phyloP scores from a whole-genome alignment of 148 eudicot genomes.

The Pouteria glomerata region DNA sequence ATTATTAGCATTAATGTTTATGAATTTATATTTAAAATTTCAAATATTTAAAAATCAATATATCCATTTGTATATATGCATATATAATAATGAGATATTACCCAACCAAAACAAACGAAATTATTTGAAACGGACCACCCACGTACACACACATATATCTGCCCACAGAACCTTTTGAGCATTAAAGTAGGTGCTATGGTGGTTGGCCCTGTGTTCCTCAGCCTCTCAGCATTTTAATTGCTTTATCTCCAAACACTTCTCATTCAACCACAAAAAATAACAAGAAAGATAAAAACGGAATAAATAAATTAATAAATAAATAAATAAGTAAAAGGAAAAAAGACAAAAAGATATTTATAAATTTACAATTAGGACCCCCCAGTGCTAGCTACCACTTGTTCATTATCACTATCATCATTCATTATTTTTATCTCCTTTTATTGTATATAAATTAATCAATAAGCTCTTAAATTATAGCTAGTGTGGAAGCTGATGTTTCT shows the following conservation, averaged over 20 bases:
- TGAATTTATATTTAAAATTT: not conserved
- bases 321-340: slow-evolving; percentile 9
- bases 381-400: not conserved
- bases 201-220: slow-evolving; percentile 30
- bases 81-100: too few relatives aligned
- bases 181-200: slow-evolving; percentile 37
- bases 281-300: not conserved
- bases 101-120: not conserved
- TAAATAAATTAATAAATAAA: too few relatives aligned
- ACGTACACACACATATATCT: not conserved
- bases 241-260: slow-evolving; percentile 31
- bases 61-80: not conserved
- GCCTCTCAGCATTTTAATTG: slow-evolving; percentile 28
- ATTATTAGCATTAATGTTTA: not conserved
- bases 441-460: not conserved
- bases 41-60: not conserved
- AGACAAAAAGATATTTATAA: slow-evolving; percentile 18
- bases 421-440: not conserved
- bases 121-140: not conserved
- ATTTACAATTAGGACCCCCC: slow-evolving; percentile 10
- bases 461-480: not conserved
- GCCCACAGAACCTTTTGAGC: slow-evolving; percentile 8
- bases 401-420: slow-evolving; percentile 6
- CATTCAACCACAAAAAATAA: slow-evolving; percentile 32
- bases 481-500: slow-evolving; percentile 30